Percentiles rank a stretch among this genome's conserved stretches.
These are phyloP conservation scores for Chrysoporthe puriensis DNA, from an alignment of 2,329 filamentous ascomycete genomes.

Conservation along the genomic window DNA sequence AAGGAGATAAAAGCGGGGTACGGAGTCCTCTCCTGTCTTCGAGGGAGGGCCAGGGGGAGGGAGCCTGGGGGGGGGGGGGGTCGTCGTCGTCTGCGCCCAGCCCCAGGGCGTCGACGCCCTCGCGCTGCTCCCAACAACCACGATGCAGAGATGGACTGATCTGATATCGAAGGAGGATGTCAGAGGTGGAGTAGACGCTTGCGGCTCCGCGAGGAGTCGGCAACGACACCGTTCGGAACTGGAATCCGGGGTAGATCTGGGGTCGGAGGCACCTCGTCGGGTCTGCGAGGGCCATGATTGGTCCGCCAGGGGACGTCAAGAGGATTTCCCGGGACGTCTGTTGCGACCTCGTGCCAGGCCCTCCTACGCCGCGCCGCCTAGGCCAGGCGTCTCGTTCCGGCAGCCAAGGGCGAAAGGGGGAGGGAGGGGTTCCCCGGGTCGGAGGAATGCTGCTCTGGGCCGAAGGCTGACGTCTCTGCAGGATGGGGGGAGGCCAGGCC, in stretches of 20 bases:
- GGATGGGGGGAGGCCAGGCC: background rate
- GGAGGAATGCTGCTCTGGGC: background rate
- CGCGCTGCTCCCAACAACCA: background rate
- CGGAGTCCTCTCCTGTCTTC: background rate
- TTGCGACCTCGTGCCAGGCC: constrained; percentile 8
- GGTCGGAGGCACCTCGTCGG: constrained; percentile 16
- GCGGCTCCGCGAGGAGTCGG: constrained; percentile 26
- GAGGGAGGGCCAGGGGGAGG: background rate
- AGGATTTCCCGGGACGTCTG: constrained; percentile 28
- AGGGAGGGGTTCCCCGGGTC: background rate
- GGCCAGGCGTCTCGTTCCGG: too few species aligned
- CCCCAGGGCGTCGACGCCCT: background rate
- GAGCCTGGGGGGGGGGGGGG: background rate
- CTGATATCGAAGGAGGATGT: constrained; percentile 9
- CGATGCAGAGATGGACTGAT: background rate
- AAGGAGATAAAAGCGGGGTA: constrained; percentile 17
- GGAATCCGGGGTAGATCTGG: constrained; percentile 23
- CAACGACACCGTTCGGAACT: constrained; percentile 2
- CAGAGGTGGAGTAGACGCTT: constrained; percentile 24
- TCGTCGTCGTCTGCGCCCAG: background rate
- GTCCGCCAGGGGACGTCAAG: constrained; percentile 17
- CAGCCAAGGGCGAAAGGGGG: too few species aligned
- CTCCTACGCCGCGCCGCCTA: background rate
- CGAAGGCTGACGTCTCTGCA: background rate
- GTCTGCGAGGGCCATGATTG: constrained; percentile 20